Conservation (phyloP, 371 early-diverging fungal species). For the Syncephalastrum contaminatum region DNA sequence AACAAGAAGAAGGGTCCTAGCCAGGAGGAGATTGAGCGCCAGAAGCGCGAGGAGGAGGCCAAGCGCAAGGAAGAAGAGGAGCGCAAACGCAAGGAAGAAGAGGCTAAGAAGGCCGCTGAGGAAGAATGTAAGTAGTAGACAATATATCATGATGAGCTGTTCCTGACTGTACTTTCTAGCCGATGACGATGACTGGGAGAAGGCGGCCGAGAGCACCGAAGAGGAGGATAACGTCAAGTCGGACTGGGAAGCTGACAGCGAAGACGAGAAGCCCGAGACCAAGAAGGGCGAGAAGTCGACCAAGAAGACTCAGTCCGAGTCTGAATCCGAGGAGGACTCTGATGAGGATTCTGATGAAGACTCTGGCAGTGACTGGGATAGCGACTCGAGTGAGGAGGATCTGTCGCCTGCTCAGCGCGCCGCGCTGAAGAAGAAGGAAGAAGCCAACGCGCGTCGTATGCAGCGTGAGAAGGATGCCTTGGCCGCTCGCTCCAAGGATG, state of each 20-base stretch:
- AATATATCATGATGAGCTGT: too few relatives aligned
- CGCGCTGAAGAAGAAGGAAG: constrained; percentile 73
- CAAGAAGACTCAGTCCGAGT: constrained; percentile 47
- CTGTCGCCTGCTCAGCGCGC: constrained; percentile 57
- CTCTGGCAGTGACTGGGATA: constrained; percentile 47
- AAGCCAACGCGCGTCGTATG: constrained; percentile 76
- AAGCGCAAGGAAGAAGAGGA: constrained; percentile 38
- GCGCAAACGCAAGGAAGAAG: constrained; percentile 46
- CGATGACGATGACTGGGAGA: constrained; percentile 51
- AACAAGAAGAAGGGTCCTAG: constrained; percentile 40
- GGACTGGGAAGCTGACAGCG: constrained; percentile 67
- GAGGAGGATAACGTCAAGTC: constrained; percentile 54
- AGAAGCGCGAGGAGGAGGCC: constrained; percentile 41
- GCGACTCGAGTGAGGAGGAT: constrained; percentile 63
- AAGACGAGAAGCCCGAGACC: constrained; percentile 29
- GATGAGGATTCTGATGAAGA: constrained; percentile 47
- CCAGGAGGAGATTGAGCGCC: constrained; percentile 44
- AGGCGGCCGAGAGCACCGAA: constrained; percentile 45
- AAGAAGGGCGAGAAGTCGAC: constrained; percentile 22
- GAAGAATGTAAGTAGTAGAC: constrained; percentile 47
- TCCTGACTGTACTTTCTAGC: background rate
- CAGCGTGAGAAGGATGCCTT: constrained; percentile 77
- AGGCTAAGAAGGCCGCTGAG: constrained; percentile 34
- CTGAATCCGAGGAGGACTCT: constrained; percentile 46
- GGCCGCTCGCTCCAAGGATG: constrained; percentile 83